A percentile compares a stretch with the other conserved stretches of the same genome.
These are phyloP conservation scores for Rubia tinctorum DNA, from an alignment of 305 asterid genomes.

Conservation along the genomic window DNA sequence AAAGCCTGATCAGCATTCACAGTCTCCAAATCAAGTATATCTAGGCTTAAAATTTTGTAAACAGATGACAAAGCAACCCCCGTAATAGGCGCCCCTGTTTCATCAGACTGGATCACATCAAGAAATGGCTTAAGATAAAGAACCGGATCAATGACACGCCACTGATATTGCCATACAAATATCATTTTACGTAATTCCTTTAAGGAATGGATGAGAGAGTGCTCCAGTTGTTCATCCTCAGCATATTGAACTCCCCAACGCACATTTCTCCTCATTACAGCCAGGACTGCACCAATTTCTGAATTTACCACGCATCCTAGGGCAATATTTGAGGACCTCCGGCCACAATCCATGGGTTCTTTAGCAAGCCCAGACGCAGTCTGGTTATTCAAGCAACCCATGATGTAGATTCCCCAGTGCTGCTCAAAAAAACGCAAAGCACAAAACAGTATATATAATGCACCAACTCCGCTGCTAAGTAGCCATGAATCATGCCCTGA, in stretches of 20 bases:
- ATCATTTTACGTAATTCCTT: conserved; percentile 79
- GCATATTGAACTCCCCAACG: conserved; percentile 94
- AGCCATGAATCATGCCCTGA: conserved; percentile 27
- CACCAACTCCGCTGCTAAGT: conserved; percentile 26
- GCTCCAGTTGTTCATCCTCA: conserved; percentile 82
- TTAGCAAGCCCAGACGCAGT: conserved; percentile 39
- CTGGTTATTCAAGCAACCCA: conserved; percentile 50
- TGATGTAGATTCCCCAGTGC: conserved; percentile 30
- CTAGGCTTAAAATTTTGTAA: conserved; percentile 78
- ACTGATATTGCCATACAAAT: conserved; percentile 72
- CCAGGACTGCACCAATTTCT: conserved; percentile 96
- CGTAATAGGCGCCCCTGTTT: conserved; percentile 97
- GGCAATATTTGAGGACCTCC: conserved; percentile 67
- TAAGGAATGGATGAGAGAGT: conserved; percentile 72
- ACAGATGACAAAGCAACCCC: conserved; percentile 94
- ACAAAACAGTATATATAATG: conserved; percentile 24
- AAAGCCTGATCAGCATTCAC: conserved; percentile 78
- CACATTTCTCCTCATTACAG: conserved; percentile 99
- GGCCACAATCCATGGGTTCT: conserved; percentile 34
- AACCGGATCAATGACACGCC: conserved; percentile 77
- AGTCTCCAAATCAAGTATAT: conserved; percentile 63
- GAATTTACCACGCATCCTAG: conserved; percentile 88
- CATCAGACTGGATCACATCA: conserved; percentile 92
- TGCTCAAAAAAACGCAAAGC: conserved; percentile 25
- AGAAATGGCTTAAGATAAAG: conserved; percentile 82